Percentiles rank a stretch among this genome's conserved stretches.
Conservation (phyloP, 148 eudicot species). For the Oxyria digyna region DNA sequence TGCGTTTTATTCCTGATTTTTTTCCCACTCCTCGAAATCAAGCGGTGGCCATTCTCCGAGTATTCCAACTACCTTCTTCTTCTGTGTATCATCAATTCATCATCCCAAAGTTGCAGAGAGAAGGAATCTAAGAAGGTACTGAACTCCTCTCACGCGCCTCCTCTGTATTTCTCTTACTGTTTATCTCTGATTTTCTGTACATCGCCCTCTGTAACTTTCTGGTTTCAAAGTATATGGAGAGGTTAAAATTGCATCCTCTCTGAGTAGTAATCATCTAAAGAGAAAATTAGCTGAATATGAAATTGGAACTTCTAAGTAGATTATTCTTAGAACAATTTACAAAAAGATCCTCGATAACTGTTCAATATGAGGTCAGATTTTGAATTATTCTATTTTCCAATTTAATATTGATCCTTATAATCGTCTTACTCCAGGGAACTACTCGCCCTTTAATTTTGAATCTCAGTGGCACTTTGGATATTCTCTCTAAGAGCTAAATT, state of each 20-base stretch:
- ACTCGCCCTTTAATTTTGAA: background rate
- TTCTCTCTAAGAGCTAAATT: background rate
- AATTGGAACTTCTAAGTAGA: background rate
- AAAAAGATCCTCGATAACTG: background rate
- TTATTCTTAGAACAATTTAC: background rate
- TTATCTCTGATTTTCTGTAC: background rate
- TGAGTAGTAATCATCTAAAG: background rate
- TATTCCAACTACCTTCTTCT: background rate
- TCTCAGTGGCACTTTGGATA: background rate
- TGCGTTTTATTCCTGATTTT: background rate
- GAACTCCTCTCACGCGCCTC: background rate
- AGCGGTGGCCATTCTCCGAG: slow-evolving; percentile 10
- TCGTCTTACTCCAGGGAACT: too few relatives aligned
- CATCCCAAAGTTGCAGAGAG: background rate
- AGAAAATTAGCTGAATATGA: background rate
- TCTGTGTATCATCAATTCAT: slow-evolving; percentile 1
- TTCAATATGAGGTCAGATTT: background rate
- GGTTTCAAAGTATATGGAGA: background rate
- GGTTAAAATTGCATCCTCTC: background rate
- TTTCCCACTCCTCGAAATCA: background rate
- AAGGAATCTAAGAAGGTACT: background rate
- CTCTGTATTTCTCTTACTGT: too few relatives aligned
- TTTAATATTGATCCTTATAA: too few relatives aligned
- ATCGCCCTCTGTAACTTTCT: background rate
- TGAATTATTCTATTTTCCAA: too few relatives aligned